Percentiles rank a stretch among this genome's conserved stretches.
These are phyloP conservation scores for Blastobotrys serpentis DNA, from an alignment of 1,139 yeast species.

Conservation along the genomic window DNA sequence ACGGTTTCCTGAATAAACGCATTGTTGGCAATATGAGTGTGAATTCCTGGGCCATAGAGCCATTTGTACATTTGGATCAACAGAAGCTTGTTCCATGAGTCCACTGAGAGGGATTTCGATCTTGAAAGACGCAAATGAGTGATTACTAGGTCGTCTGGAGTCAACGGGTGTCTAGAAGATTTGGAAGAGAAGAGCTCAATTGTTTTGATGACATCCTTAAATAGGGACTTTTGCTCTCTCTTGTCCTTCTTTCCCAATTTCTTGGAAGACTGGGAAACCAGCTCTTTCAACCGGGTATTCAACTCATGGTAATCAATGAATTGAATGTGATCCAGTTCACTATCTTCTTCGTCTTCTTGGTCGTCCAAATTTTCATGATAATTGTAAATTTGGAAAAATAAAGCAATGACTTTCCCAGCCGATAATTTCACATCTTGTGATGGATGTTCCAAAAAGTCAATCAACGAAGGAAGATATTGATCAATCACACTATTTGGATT, in stretches of 20 bases:
- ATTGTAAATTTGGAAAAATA: constrained; percentile 58
- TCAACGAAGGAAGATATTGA: constrained; percentile 32
- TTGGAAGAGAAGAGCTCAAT: constrained; percentile 46
- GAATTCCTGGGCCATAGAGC: constrained; percentile 70
- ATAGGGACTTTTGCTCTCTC: constrained; percentile 58
- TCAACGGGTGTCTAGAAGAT: constrained; percentile 41
- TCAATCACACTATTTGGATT: constrained; percentile 33
- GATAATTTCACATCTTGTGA: constrained; percentile 41
- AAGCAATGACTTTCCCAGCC: constrained; percentile 60
- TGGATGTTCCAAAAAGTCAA: constrained; percentile 32
- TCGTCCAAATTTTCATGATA: constrained; percentile 38
- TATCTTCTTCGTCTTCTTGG: constrained; percentile 38
- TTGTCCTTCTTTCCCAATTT: constrained; percentile 62
- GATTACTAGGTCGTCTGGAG: constrained; percentile 45
- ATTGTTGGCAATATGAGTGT: constrained; percentile 57
- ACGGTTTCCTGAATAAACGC: constrained; percentile 43
- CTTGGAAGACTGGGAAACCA: constrained; percentile 55
- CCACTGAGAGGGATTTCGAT: constrained; percentile 57
- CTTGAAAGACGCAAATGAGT: constrained; percentile 57
- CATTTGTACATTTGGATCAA: constrained; percentile 64
- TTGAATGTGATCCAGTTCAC: constrained; percentile 47
- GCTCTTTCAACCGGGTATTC: constrained; percentile 44
- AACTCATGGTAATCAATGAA: constrained; percentile 59
- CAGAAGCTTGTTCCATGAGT: constrained; percentile 64
- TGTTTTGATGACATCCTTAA: constrained; percentile 59